phyloP scores from a whole-genome alignment of 495 filamentous ascomycete species.

The Oleoguttula mirabilis region DNA sequence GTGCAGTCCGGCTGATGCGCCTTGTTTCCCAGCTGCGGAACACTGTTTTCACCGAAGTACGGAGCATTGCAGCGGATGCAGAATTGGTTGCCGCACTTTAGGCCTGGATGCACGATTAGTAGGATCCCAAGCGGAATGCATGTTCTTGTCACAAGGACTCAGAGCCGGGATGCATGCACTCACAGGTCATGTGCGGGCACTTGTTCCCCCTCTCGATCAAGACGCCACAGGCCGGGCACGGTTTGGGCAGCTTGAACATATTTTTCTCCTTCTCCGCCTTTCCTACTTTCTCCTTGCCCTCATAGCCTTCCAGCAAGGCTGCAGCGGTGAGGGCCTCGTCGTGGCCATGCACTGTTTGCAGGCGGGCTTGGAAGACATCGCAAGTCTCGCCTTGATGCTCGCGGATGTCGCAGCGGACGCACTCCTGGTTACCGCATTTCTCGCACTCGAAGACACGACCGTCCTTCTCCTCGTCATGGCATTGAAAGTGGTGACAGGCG shows the following conservation, averaged over 20 bases:
- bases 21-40: not conserved
- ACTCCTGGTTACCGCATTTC: not conserved
- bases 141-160: too few relatives aligned
- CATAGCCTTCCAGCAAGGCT: not conserved
- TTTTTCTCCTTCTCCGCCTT: not conserved
- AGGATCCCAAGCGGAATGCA: too few relatives aligned
- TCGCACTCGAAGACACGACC: conserved; percentile 4
- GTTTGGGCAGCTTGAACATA: not conserved
- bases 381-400: conserved; percentile 9
- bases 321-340: not conserved
- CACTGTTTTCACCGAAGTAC: not conserved
- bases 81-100: conserved; percentile 3
- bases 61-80: not conserved
- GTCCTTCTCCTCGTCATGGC: not conserved
- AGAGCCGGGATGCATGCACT: not conserved
- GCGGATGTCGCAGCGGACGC: not conserved
- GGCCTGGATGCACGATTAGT: too few relatives aligned
- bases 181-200: not conserved
- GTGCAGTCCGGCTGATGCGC: not conserved
- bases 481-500: not conserved
- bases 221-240: not conserved
- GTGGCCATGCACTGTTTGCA: not conserved
- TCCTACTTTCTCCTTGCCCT: not conserved
- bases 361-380: not conserved
- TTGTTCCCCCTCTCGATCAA: not conserved